A percentile compares a stretch with the other conserved stretches of the same genome.
phyloP scores from a whole-genome alignment of 805 yeast species.

The Nakazawaea ishiwadae region DNA sequence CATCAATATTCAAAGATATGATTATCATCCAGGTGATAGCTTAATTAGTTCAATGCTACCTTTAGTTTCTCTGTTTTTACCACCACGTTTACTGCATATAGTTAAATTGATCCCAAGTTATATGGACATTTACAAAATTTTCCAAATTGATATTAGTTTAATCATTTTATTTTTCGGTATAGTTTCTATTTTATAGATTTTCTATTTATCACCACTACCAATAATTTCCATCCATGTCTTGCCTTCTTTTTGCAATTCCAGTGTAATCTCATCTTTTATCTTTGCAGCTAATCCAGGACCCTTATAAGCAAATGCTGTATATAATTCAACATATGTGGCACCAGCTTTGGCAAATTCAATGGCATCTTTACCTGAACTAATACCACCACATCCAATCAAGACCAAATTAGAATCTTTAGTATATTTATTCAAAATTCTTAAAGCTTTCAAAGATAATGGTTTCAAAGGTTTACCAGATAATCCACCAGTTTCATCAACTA shows the following conservation, averaged over 20 bases:
- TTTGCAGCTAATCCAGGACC: slow-evolving; percentile 81
- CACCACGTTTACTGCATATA: slow-evolving; percentile 15
- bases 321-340: slow-evolving; percentile 81
- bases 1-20: slow-evolving; percentile 14
- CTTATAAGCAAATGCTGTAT: slow-evolving; percentile 86
- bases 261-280: slow-evolving; percentile 54
- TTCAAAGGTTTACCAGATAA: slow-evolving; percentile 90
- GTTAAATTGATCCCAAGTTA: slow-evolving; percentile 19
- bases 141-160: slow-evolving; percentile 23
- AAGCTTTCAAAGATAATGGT: slow-evolving; percentile 68
- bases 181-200: slow-evolving; percentile 14
- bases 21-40: slow-evolving; percentile 9
- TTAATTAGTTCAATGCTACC: slow-evolving; percentile 17
- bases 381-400: slow-evolving; percentile 93
- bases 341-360: slow-evolving; percentile 91
- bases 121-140: slow-evolving; percentile 20
- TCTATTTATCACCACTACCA: slow-evolving; percentile 49
- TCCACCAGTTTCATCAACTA: slow-evolving; percentile 72
- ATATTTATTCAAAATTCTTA: slow-evolving; percentile 65
- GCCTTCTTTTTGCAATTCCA: slow-evolving; percentile 64
- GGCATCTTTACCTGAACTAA: slow-evolving; percentile 81
- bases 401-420: slow-evolving; percentile 72
- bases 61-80: slow-evolving; percentile 19
- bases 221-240: slow-evolving; percentile 81
- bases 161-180: slow-evolving; percentile 22